Base-by-base conservation (phyloP, 2,329 filamentous ascomycete species). In the Fusarium concolor region DNA sequence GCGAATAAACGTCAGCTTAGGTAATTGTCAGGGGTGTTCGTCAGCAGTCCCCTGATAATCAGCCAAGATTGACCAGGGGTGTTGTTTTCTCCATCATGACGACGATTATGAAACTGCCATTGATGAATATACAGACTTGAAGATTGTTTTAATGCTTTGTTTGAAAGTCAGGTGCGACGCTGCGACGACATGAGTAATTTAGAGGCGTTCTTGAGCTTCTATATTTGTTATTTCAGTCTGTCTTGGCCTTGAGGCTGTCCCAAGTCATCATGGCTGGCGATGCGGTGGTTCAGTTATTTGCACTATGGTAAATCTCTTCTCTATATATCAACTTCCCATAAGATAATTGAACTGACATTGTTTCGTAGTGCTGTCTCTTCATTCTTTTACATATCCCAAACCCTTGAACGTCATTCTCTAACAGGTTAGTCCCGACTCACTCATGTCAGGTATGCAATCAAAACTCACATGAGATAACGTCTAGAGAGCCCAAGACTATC, bases 401-500 rank as follows among this genome's bases (percentile, higher is more conserved):
- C 79, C 9, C 72, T 85, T 14, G 80, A 85, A 58, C 79, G 79
- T 38, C 84, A 86, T 68, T 83, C 82, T 20, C 75, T 86, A 53
- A 81, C 83, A 64, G 82, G 85, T 85, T 73, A 56, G 75, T 65
- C 17, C 43, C 20, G 22, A 52, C 43, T 28, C 52, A 37, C 26
- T 26, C 24, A 22, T 38, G 26, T 45, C 26, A 46, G 6, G 31
- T 51, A 33, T 43, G 33, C 12, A 15, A 20, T 22, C 18, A 37
- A 41, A 41, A 31, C 56, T 59, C 35, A 58, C 20, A 41, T 26
- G 28, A 49, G 44, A 42, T 45, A 10, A 52, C 12, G 6, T 22
- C 14, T 62, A 86, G 85, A 84, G 68, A 80, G 81, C 41, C 84
- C 84, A 1, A 80, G 82, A 14, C 75, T 85, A 20, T 87, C 84